phyloP scores from a whole-genome alignment of 805 yeast genomes.

The Cyberlindnera nakhonratchasimensis region DNA sequence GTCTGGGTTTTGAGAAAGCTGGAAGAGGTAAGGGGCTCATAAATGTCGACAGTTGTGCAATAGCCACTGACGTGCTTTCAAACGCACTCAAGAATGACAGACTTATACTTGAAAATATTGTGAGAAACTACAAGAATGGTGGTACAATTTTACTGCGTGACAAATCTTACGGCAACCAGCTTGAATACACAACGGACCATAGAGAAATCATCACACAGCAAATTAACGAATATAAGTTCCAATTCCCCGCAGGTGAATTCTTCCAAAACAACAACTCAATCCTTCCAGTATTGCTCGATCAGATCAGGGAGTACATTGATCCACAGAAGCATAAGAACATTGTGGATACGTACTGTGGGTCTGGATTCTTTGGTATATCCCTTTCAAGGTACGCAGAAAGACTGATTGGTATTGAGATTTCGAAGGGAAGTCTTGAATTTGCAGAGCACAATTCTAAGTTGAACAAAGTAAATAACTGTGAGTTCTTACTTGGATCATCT shows the following conservation, averaged over 20 bases:
- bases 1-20: conserved; percentile 75
- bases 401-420: conserved; percentile 90
- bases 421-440: conserved; percentile 83
- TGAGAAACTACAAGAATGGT: conserved; percentile 59
- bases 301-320: conserved; percentile 65
- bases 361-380: conserved; percentile 87
- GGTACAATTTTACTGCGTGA: conserved; percentile 86
- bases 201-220: conserved; percentile 74
- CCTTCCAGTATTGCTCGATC: conserved; percentile 72
- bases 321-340: conserved; percentile 49
- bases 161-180: conserved; percentile 42
- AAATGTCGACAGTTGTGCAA: conserved; percentile 87
- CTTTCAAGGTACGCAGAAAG: conserved; percentile 68
- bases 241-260: conserved; percentile 93
- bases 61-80: conserved; percentile 80
- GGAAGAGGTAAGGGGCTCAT: conserved; percentile 44
- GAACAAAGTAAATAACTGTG: conserved; percentile 70
- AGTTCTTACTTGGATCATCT: conserved; percentile 85
- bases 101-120: conserved; percentile 40
- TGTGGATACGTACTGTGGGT: conserved; percentile 97
- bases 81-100: conserved; percentile 70
- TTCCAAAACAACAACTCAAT: conserved; percentile 64
- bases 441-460: conserved; percentile 75
- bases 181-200: conserved; percentile 68
- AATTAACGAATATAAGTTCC: conserved; percentile 66